Percentiles rank a stretch among this genome's conserved stretches.
Conservation (phyloP, 2,329 filamentous ascomycete species). For the Helotiales sp. region DNA sequence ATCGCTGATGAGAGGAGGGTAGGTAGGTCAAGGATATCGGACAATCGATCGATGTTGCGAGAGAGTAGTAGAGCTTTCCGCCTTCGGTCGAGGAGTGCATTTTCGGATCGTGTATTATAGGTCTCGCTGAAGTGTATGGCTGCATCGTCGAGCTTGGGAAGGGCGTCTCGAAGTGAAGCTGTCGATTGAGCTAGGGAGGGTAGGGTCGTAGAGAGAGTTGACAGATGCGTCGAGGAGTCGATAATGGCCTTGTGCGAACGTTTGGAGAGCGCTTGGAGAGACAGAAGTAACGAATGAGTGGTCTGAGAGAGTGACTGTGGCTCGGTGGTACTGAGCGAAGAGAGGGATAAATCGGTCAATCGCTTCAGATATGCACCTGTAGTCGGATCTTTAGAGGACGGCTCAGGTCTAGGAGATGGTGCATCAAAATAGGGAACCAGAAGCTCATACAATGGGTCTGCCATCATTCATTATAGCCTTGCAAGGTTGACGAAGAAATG, state of each 20-base stretch:
- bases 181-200: conserved; percentile 67
- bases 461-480: conserved; percentile 45
- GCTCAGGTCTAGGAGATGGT: conserved; percentile 41
- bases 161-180: conserved; percentile 64
- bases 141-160: conserved; percentile 77
- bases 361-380: conserved; percentile 73
- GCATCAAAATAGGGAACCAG: conserved; percentile 61
- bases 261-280: conserved; percentile 85
- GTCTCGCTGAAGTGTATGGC: conserved; percentile 79
- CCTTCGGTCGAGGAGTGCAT: conserved; percentile 67
- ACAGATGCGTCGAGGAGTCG: conserved; percentile 74
- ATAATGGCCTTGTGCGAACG: conserved; percentile 86
- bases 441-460: conserved; percentile 75
- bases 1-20: conserved; percentile 81
- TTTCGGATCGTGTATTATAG: conserved; percentile 74
- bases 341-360: conserved; percentile 74
- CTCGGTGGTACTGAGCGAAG: conserved; percentile 72
- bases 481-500: conserved; percentile 9
- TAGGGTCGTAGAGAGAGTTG: conserved; percentile 70
- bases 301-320: conserved; percentile 77
- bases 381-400: conserved; percentile 47
- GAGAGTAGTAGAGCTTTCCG: conserved; percentile 79
- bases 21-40: conserved; percentile 89
- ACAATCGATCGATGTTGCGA: conserved; percentile 83
- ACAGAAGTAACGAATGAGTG: conserved; percentile 77